Conservation (phyloP, 257 asterid species). For the Gentiana straminea region DNA sequence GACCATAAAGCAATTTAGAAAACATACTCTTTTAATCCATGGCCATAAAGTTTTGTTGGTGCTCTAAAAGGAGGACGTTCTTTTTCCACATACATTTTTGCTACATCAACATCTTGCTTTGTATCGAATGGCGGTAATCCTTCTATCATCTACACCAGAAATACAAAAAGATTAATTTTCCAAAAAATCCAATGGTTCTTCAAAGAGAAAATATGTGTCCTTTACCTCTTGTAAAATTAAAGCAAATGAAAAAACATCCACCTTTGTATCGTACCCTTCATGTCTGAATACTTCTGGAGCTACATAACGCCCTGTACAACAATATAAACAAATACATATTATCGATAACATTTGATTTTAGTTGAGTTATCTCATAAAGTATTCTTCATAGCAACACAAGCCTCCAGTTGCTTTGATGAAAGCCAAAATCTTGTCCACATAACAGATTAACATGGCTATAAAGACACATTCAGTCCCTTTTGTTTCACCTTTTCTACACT, state of each 20-base stretch:
- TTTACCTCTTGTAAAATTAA: conserved; percentile 88
- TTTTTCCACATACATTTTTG: conserved; percentile 42
- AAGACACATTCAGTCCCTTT: too few species aligned
- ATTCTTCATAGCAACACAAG: not conserved
- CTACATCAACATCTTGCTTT: conserved; percentile 53
- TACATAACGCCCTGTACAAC: conserved; percentile 68
- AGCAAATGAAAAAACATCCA: conserved; percentile 93
- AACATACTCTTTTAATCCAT: conserved; percentile 72
- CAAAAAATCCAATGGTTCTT: too few species aligned
- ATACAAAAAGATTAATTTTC: conserved; percentile 8
- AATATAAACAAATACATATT: conserved; percentile 5
- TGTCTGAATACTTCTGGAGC: conserved; percentile 89
- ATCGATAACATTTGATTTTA: too few species aligned
- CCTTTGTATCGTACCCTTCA: conserved; percentile 91
- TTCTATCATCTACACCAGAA: conserved; percentile 71
- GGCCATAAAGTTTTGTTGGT: conserved; percentile 53
- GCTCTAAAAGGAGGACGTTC: conserved; percentile 88
- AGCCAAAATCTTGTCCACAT: too few species aligned
- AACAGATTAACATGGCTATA: too few species aligned
- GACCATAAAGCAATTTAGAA: not conserved
- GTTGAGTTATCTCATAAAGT: too few species aligned
- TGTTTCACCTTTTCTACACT: too few species aligned
- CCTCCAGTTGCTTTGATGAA: not conserved
- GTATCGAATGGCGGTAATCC: conserved; percentile 62
- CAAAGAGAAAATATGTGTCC: not conserved